Evolutionary conservation across 345 rosid genomes (phyloP), one percentile per base, ranked within the genome.

Genomic region (Arabis hirsuta): DNA sequence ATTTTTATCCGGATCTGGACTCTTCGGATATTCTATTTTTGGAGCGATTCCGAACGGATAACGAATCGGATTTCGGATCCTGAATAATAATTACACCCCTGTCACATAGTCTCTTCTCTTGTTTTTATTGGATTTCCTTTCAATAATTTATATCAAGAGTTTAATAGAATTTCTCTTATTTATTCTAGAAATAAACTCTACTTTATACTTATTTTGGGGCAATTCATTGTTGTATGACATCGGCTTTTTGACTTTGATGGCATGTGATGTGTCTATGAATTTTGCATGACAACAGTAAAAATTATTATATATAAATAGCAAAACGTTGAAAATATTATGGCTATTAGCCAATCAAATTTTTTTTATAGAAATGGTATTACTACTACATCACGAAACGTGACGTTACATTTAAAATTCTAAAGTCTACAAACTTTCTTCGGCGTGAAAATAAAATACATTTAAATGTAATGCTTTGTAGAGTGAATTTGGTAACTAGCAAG

Each of bases 371-470:
- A 60, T 71, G 12, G n/a, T 62, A 47, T 36, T 36, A 36, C 10
- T 9, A 13, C 14, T 38, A 38, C 52, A 56, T 65, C 72, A 73
- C 59, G 51, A 73, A 73, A 55, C 34, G 39, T 64, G 65, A 46
- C 65, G 43, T 46, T 24, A 47, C 66, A 29, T 16, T 34, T 63
- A 13, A 73, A 65, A 46, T 8, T 56, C 4, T 39, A 3, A 56
- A 66, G 20, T 74, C 65, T 26, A 31, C 27, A 42, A 22, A 59
- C 24, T 51, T 50, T 51, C 31, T 8, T 50, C 38, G 34, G 50
- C 44, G 27, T 19, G 9, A 26, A 31, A 38, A 34, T 24, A 46
- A 27, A 50, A 42, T 19, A 36, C 16, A 39, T 27, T 39, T 16
- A 8, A 12, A 39, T 58, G 39, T 46, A 68, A 44, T 19, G n/a